Evolutionary conservation across 345 rosid genomes (phyloP), one percentile per base, ranked within the genome.

Genomic region (Syzygium grande): DNA sequence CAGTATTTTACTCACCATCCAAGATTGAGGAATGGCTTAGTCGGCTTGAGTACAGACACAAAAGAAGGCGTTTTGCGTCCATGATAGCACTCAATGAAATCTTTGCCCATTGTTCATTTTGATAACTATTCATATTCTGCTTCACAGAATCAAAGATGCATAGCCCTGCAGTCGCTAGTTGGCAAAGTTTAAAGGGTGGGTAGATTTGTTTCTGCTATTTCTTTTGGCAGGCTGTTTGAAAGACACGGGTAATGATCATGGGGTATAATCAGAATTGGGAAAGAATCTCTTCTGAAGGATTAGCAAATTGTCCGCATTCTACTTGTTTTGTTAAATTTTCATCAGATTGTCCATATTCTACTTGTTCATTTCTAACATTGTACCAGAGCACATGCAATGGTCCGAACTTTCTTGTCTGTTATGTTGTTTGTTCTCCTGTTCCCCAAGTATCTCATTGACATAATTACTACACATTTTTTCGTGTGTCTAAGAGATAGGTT

Each of bases 401-500:
- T 63, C 29, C 3, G 29, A 63, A 29, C 16, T 63, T 63, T 63
- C 5, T 29, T 5, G 17, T 63, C 41, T 15, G n/a, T 61, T 61
- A 6, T n/a, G 9, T 61, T 61, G 13, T 6, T 61, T 61, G 34
- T 61, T n/a, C n/a, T 61, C 65, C 1, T 43, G n/a, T 43, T 58
- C 29, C 3, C 1, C 3, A 1, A 14, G 14, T 58, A 1, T 58
- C 65, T 25, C 65, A 58, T 58, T 58, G 6, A 58, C 0, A 0
- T 58, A 15, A 58, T 58, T 58, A 11, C 0, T 58, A n/a, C 65
- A 58, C 3, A 11, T 58, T 25, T 0, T 4, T 3, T 58, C 0
- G 15, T 58, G 14, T n/a, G 29, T 25, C 6, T n/a, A 61, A 61
- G 38, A 5, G 73, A n/a, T 0, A n/a, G 38, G 73, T 61, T n/a